Evolutionary conservation across 495 filamentous ascomycete genomes (phyloP), one percentile per base, ranked within the genome.

Genomic region (Trichoderma gamsii): DNA sequence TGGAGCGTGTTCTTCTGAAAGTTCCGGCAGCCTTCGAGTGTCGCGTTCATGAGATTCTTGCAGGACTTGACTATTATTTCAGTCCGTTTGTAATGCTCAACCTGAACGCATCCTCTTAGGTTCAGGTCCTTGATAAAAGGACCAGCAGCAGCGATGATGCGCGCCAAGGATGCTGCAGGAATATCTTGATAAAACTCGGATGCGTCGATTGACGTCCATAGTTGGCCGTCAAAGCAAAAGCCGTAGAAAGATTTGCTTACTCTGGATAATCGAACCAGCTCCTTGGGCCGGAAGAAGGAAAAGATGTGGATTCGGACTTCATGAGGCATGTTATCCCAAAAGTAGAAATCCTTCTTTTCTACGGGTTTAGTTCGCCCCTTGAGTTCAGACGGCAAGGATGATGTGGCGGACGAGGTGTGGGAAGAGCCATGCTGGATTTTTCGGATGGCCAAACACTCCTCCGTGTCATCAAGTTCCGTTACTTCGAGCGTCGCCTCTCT

Each of bases 101-200:
- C 84, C 72, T 86, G 84, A 41, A 86, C 78, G 67, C 84, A 86
- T 27, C 84, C 84, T 63, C 84, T 77, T 7, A 86, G 76, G 71
- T 99, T 99, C 66, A 99, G 85, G 70, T 97, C 90, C 65, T 89
- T 89, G 27, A 97, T 85, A 71, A 98, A 99, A 0, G 93, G 90
- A 3, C 94, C 95, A 5, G 92, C 92, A 3, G 86, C 81, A 0
- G 87, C 88, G 73, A 98, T 91, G 67, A 99, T 91, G 75, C 90
- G 93, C 56, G 92, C 86, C 15, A 99, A 79, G 9, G 90, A 88
- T 68, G 89, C 88, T 11, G 90, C 90, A 0, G 95, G 87, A 67
- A 99, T 97, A 51, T 90, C 86, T 63, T 83, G 84, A 74, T 99
- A 99, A 76, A 92, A 98, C 41, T 89, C 87, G 0, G 93, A 87